Percentiles rank a stretch among this genome's conserved stretches.
phyloP scores from a whole-genome alignment of 129 eudicot genomes.

The Flaveria ramosissima region DNA sequence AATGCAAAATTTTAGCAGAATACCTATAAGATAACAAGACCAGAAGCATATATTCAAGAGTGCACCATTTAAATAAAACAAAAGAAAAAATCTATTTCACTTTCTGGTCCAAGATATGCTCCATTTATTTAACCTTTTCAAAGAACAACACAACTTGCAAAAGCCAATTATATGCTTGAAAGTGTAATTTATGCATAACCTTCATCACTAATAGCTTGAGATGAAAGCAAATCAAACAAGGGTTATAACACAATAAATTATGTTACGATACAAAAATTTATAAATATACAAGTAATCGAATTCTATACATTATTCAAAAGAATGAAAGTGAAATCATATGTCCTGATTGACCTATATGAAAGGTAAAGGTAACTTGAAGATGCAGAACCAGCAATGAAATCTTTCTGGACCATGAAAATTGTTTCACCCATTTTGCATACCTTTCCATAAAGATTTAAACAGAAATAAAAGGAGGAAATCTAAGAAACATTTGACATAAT shows the following conservation, averaged over 20 bases:
- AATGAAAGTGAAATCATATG: not conserved
- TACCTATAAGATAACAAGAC: not conserved
- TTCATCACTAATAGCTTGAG: not conserved
- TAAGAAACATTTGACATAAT: not conserved
- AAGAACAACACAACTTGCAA: not conserved
- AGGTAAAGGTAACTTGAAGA: constrained; percentile 6
- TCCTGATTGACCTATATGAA: not conserved
- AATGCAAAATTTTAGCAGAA: not conserved
- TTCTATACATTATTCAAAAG: not conserved
- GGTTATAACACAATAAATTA: not conserved
- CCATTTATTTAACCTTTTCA: not conserved
- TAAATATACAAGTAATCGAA: no score
- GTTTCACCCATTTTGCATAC: no score
- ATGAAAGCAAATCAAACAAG: not conserved
- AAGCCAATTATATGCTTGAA: constrained; percentile 6
- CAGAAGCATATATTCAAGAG: not conserved
- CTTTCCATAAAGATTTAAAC: no score
- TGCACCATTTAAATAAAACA: not conserved
- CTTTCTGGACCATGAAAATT: not conserved
- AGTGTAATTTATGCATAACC: not conserved
- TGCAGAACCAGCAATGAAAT: not conserved
- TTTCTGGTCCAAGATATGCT: not conserved
- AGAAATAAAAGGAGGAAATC: not conserved
- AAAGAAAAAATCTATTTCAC: not conserved
- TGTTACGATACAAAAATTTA: no score